phyloP scores from a whole-genome alignment of 2,329 filamentous ascomycete genomes.

The Verticillium alfalfae region DNA sequence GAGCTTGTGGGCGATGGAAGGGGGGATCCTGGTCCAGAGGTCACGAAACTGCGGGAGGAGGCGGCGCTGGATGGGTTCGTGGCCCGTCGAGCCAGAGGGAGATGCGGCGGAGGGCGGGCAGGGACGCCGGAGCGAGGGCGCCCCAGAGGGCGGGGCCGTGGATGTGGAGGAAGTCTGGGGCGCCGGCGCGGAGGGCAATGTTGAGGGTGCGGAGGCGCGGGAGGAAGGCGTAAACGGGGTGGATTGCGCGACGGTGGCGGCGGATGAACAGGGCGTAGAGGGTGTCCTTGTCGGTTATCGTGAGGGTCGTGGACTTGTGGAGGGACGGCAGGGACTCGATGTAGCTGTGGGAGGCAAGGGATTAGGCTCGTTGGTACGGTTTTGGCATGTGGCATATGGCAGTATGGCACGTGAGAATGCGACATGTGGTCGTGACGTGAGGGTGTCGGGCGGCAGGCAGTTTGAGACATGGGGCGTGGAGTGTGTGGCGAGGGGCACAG shows the following conservation, averaged over 20 bases:
- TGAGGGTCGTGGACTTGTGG: conserved; percentile 5
- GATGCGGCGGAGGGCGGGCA: background rate
- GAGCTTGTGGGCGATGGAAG: conserved; percentile 1
- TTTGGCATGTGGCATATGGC: background rate
- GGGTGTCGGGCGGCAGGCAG: background rate
- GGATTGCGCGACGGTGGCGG: background rate
- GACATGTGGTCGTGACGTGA: too few species aligned
- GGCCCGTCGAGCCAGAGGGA: conserved; percentile 12
- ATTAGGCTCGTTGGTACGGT: background rate
- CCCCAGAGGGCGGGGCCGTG: conserved; percentile 6
- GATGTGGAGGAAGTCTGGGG: conserved; percentile 9
- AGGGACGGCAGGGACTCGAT: conserved; percentile 4
- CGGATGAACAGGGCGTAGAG: conserved; percentile 5
- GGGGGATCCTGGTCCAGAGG: background rate
- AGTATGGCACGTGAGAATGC: background rate
- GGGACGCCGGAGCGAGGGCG: background rate
- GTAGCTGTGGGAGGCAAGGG: conserved; percentile 2
- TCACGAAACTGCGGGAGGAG: conserved; percentile 11
- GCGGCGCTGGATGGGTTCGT: conserved; percentile 9
- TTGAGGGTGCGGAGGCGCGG: conserved; percentile 6
- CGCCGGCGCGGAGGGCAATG: conserved; percentile 10
- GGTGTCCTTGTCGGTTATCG: conserved; percentile 8
- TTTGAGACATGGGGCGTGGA: background rate
- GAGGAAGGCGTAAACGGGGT: background rate
- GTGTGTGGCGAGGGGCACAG: background rate